phyloP scores from a whole-genome alignment of 768 basidiomycete species.

The Rhodocollybia butyracea region DNA sequence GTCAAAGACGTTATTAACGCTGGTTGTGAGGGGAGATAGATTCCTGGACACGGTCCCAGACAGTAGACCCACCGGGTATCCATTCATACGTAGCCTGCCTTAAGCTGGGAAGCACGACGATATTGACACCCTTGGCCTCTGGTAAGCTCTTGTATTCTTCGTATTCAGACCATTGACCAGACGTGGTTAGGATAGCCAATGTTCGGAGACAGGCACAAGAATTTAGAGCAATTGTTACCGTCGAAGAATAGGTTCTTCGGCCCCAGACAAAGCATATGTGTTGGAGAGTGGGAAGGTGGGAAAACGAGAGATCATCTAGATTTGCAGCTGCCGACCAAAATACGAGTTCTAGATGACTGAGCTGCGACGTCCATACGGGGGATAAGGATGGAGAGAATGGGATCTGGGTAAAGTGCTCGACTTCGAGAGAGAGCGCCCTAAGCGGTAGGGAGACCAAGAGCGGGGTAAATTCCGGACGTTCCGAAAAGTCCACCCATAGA shows the following conservation, averaged over 20 bases:
- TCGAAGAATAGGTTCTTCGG: neutral
- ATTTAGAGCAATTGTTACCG: neutral
- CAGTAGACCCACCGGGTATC: conserved; percentile 4
- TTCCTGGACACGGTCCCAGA: conserved; percentile 5
- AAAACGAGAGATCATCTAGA: neutral
- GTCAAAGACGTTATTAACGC: neutral
- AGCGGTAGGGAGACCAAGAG: conserved; percentile 1
- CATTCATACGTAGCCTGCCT: conserved; percentile 6
- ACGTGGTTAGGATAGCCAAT: neutral
- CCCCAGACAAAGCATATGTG: conserved; percentile 8
- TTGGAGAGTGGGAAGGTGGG: neutral
- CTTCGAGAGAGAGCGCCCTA: neutral
- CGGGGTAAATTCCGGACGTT: neutral
- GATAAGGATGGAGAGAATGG: neutral
- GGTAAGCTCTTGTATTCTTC: neutral
- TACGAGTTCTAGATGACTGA: conserved; percentile 5
- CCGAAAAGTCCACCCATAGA: conserved; percentile 2
- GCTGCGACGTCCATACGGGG: neutral
- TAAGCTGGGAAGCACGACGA: neutral
- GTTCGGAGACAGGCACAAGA: conserved; percentile 1
- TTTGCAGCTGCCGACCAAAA: conserved; percentile 1
- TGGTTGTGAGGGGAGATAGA: neutral
- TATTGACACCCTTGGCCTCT: conserved; percentile 1
- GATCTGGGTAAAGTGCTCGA: conserved; percentile 2
- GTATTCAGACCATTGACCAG: conserved; percentile 2